Evolutionary conservation across 225 moss, liverwort and hornwort genomes (phyloP).

Genomic region (Physcomitrellopsis africana): DNA sequence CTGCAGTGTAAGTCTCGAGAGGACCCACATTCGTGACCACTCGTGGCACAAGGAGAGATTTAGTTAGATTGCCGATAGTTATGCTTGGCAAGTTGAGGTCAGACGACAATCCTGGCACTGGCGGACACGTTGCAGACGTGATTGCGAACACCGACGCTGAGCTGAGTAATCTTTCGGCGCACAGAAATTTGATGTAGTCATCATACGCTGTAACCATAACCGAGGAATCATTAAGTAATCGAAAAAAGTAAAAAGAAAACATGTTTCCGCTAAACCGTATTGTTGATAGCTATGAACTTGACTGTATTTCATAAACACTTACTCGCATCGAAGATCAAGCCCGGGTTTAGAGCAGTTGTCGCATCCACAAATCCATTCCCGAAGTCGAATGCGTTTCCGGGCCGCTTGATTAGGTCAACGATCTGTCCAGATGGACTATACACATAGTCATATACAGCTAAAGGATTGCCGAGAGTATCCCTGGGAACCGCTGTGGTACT

Average conservation of each 20-base stretch:
- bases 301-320: background rate
- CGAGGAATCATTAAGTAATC: background rate
- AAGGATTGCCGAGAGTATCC: conserved; percentile 24
- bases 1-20: conserved; percentile 39
- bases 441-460: conserved; percentile 39
- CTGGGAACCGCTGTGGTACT: conserved; percentile 36
- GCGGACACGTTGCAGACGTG: conserved; percentile 33
- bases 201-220: conserved; percentile 44
- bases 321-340: conserved; percentile 73
- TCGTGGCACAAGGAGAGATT: conserved; percentile 40
- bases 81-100: conserved; percentile 64
- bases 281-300: no score
- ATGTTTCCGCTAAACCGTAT: no score
- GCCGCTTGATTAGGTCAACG: conserved; percentile 31
- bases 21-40: conserved; percentile 47
- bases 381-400: conserved; percentile 61
- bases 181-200: conserved; percentile 69
- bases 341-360: conserved; percentile 56
- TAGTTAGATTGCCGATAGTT: conserved; percentile 38
- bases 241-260: no score
- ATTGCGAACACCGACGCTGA: conserved; percentile 33
- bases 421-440: conserved; percentile 16
- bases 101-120: conserved; percentile 35
- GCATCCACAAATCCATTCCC: conserved; percentile 64
- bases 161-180: conserved; percentile 32